phyloP scores from a whole-genome alignment of 257 asterid genomes.

The Cynanchum wilfordii region DNA sequence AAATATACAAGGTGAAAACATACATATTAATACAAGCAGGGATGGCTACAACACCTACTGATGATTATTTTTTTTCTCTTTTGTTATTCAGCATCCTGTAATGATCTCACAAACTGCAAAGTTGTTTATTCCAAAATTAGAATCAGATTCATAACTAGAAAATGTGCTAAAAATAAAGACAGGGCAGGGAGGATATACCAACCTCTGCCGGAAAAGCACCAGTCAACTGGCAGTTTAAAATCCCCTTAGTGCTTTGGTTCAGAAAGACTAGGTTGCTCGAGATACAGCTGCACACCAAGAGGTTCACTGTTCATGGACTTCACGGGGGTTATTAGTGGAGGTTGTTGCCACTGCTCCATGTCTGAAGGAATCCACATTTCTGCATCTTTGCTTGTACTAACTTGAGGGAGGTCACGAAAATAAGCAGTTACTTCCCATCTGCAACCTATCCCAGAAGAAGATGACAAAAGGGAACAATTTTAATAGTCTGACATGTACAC shows the following conservation, averaged over 20 bases:
- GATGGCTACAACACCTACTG: not conserved
- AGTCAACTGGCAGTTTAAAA: not conserved
- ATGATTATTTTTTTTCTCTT: not conserved
- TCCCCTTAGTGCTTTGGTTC: conserved; percentile 29
- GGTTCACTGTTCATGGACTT: conserved; percentile 86
- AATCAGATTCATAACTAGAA: not conserved
- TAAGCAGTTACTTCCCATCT: conserved; percentile 91
- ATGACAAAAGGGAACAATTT: not conserved
- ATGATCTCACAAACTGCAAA: not conserved
- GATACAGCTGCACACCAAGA: conserved; percentile 72
- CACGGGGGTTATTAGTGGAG: conserved; percentile 67
- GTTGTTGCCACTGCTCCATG: conserved; percentile 78
- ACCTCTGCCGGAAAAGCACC: not conserved
- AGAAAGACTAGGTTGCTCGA: conserved; percentile 61
- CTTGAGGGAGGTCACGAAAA: conserved; percentile 58
- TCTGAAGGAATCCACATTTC: conserved; percentile 82
- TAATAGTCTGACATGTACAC: not conserved
- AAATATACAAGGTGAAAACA: not conserved
- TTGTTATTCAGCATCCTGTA: not conserved
- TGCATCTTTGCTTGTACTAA: conserved; percentile 48
- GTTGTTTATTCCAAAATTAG: not conserved
- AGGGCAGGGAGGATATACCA: not conserved
- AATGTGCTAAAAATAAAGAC: not conserved
- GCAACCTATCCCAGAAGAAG: conserved; percentile 44
- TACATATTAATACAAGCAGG: not conserved